phyloP scores from a whole-genome alignment of 768 basidiomycete species.

The Paxillus rubicundulus region DNA sequence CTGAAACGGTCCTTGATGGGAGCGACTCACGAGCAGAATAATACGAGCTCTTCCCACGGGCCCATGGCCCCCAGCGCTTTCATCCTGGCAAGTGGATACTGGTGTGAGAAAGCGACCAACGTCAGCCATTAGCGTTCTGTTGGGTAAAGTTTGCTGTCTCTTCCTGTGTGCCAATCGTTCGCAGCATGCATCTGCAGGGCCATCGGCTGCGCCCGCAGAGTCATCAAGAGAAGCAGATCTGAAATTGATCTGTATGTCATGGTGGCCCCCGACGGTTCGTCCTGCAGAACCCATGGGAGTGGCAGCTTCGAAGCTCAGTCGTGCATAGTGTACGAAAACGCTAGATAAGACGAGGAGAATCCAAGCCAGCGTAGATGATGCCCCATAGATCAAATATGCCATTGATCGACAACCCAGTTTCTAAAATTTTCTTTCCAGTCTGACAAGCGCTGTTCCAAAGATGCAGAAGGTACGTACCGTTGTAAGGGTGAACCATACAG shows the following conservation, averaged over 20 bases:
- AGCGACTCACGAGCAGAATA: too few relatives aligned
- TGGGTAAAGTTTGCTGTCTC: too few relatives aligned
- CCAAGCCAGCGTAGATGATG: constrained; percentile 30
- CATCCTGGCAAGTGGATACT: too few relatives aligned
- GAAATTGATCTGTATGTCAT: background rate
- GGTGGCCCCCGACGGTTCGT: background rate
- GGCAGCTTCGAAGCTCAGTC: background rate
- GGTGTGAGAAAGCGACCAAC: too few relatives aligned
- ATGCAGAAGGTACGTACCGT: constrained; percentile 3
- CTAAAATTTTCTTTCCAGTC: constrained; percentile 1
- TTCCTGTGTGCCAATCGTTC: too few relatives aligned
- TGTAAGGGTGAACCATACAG: constrained; percentile 32
- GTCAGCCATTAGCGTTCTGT: too few relatives aligned
- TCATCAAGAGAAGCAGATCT: background rate
- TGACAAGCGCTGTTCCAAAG: background rate
- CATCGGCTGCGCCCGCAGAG: background rate
- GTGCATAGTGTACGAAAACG: constrained; percentile 19
- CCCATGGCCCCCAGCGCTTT: too few relatives aligned
- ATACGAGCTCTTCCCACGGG: too few relatives aligned
- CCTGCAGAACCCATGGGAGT: background rate
- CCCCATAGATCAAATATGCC: constrained; percentile 30
- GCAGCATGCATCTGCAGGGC: background rate
- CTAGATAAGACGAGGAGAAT: constrained; percentile 30
- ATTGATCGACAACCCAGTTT: constrained; percentile 36
- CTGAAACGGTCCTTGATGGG: too few relatives aligned